These are phyloP conservation scores for Syncephalastrum monosporum DNA, from an alignment of 371 early-diverging fungal species.

Conservation along the genomic window DNA sequence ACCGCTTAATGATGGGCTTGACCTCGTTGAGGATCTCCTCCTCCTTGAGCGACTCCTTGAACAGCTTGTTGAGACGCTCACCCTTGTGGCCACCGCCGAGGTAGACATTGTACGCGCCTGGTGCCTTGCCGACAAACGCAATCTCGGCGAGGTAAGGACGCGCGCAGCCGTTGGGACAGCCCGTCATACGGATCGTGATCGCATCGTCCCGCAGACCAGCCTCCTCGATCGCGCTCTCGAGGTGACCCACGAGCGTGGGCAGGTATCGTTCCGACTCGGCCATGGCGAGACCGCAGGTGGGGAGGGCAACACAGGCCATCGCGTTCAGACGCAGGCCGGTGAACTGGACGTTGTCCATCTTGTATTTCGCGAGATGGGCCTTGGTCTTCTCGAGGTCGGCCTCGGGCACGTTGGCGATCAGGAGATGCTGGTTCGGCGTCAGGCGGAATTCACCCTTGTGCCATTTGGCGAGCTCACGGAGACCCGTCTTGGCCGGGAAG, in stretches of 20 bases:
- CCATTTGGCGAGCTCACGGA: slow-evolving; percentile 77
- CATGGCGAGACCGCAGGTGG: slow-evolving; percentile 93
- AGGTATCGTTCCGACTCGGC: slow-evolving; percentile 95
- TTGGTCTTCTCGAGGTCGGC: slow-evolving; percentile 71
- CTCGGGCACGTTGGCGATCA: slow-evolving; percentile 77
- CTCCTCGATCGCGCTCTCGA: slow-evolving; percentile 78
- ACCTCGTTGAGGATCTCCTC: slow-evolving; percentile 80
- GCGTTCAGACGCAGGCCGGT: slow-evolving; percentile 82
- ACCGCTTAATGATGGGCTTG: slow-evolving; percentile 79
- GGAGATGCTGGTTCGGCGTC: slow-evolving; percentile 89
- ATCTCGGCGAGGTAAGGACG: slow-evolving; percentile 92
- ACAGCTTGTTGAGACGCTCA: slow-evolving; percentile 85
- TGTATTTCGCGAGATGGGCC: slow-evolving; percentile 71
- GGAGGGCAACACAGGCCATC: slow-evolving; percentile 94
- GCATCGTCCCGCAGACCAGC: slow-evolving; percentile 83
- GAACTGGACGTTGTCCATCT: slow-evolving; percentile 79
- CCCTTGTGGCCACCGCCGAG: slow-evolving; percentile 90
- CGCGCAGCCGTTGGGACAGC: slow-evolving; percentile 96
- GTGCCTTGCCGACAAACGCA: slow-evolving; percentile 94
- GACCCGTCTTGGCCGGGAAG: slow-evolving; percentile 73
- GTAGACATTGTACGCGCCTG: slow-evolving; percentile 90
- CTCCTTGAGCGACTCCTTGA: slow-evolving; percentile 84
- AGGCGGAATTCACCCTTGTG: slow-evolving; percentile 82
- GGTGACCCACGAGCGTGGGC: slow-evolving; percentile 74
- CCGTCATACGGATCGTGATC: slow-evolving; percentile 94